Evolutionary conservation across 169 alveolate species (phyloP), one percentile per base, ranked within the genome.

Genomic region (Neospora caninum): DNA sequence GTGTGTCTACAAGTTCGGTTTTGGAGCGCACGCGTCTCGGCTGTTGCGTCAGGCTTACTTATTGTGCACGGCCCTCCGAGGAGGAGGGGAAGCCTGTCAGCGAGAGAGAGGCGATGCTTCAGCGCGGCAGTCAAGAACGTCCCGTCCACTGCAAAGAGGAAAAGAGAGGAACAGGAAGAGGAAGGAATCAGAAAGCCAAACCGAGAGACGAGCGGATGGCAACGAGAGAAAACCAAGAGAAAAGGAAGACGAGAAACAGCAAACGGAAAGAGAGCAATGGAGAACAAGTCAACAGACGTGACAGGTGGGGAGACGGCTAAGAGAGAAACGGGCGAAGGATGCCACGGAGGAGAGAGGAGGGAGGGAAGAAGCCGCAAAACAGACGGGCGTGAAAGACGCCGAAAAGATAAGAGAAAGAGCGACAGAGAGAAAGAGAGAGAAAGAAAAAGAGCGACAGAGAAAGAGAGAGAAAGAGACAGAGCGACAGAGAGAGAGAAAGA

Each of bases 101-200:
- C 41, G 64, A 82, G 89, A 20, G 53, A 43, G 41, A 82, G 31
- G 20, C 64, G 53, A 20, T 82, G 89, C 64, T 27, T 42, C 41
- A 82, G 89, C 67, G 89, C 89, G 38, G 89, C 89, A 31, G 34
- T 38, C 38, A 82, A 20, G 39, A 82, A 82, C 25, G 89, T 82
- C 6, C 89, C 89, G 41, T 82, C 89, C 25, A 82, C 89, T 82
- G 67, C 89, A 38, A 38, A 42, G 31, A 31, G 67, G 27, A 22
- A 1, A 27, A 41, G n/a, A 43, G 67, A 82, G 36, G 39, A 13
- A 36, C 89, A 39, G 86, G 43, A n/a, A n/a, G 31, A 22, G 31
- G 20, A n/a, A 29, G 45, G 20, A 13, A 10, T 10, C 10, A 78
- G 29, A 25, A 64, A 64, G 73, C 73, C 4, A 22, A 64, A 1